A percentile compares a stretch with the other conserved stretches of the same genome.
phyloP scores from a whole-genome alignment of 2,329 filamentous ascomycete genomes.

The Ambrosiella beaveri region DNA sequence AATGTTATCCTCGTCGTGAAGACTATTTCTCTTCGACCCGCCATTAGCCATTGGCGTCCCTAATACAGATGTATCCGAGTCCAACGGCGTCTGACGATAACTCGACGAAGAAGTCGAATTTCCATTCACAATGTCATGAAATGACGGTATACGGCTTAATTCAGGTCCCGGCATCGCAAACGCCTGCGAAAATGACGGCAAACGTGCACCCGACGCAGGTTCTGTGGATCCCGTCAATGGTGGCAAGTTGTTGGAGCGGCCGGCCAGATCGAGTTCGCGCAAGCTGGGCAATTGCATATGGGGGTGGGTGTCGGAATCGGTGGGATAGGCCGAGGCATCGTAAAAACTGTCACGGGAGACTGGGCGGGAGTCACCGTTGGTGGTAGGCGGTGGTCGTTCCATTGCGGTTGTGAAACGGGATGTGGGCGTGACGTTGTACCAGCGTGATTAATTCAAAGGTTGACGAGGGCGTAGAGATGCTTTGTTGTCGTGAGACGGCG shows the following conservation, averaged over 20 bases:
- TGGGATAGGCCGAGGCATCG: not conserved
- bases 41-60: slow-evolving; percentile 9
- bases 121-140: slow-evolving; percentile 4
- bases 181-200: slow-evolving; percentile 7
- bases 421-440: not conserved
- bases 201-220: not conserved
- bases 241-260: not conserved
- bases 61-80: slow-evolving; percentile 12
- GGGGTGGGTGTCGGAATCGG: not conserved
- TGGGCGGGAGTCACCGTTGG: not conserved
- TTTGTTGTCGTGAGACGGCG: too few species aligned
- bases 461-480: not conserved
- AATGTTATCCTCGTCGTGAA: slow-evolving; percentile 11
- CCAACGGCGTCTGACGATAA: slow-evolving; percentile 9
- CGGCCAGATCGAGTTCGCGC: slow-evolving; percentile 5
- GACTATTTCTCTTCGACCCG: slow-evolving; percentile 9
- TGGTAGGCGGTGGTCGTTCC: not conserved
- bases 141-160: slow-evolving; percentile 7
- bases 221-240: not conserved
- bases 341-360: not conserved
- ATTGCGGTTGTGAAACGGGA: not conserved
- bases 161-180: slow-evolving; percentile 2
- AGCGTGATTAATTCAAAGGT: not conserved
- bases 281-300: slow-evolving; percentile 8
- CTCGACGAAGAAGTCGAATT: slow-evolving; percentile 9